Conservation (phyloP, 2,329 filamentous ascomycete species). For the Iodosphaeria phyllophila region DNA sequence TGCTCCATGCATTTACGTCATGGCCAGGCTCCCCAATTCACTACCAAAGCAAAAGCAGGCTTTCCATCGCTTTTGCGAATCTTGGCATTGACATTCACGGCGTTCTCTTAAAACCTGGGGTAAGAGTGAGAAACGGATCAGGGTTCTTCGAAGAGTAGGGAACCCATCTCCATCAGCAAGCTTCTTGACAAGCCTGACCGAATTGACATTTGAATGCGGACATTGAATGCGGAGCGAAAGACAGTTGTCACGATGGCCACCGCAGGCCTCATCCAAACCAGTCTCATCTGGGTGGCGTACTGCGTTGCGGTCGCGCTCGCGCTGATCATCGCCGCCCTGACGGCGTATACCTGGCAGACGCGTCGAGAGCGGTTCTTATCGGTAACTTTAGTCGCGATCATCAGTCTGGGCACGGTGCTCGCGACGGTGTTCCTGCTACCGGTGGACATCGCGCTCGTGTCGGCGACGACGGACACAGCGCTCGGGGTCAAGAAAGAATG, state of each 20-base stretch:
- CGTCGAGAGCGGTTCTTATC: slow-evolving; percentile 68
- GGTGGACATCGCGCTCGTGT: slow-evolving; percentile 88
- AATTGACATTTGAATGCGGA: no score
- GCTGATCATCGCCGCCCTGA: slow-evolving; percentile 60
- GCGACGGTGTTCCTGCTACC: slow-evolving; percentile 85
- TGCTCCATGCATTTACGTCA: no score
- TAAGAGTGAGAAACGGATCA: no score
- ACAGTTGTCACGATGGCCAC: slow-evolving; percentile 9
- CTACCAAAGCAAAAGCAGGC: no score
- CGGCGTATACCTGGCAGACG: slow-evolving; percentile 81
- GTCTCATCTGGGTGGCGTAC: slow-evolving; percentile 90
- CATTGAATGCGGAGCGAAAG: no score
- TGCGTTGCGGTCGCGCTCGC: slow-evolving; percentile 63
- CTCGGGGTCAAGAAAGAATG: slow-evolving; percentile 81
- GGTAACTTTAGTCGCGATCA: slow-evolving; percentile 68
- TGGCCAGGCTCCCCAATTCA: no score
- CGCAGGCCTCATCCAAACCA: slow-evolving; percentile 57
- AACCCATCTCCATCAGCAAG: no score
- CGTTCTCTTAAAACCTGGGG: no score
- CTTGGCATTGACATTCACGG: no score
- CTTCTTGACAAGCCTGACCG: no score
- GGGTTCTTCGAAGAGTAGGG: no score
- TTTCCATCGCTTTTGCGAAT: no score
- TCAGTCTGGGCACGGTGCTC: slow-evolving; percentile 72
- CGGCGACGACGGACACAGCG: slow-evolving; percentile 60